These are phyloP conservation scores for Camellia japonica DNA, from an alignment of 148 eudicot species.

Conservation along the genomic window DNA sequence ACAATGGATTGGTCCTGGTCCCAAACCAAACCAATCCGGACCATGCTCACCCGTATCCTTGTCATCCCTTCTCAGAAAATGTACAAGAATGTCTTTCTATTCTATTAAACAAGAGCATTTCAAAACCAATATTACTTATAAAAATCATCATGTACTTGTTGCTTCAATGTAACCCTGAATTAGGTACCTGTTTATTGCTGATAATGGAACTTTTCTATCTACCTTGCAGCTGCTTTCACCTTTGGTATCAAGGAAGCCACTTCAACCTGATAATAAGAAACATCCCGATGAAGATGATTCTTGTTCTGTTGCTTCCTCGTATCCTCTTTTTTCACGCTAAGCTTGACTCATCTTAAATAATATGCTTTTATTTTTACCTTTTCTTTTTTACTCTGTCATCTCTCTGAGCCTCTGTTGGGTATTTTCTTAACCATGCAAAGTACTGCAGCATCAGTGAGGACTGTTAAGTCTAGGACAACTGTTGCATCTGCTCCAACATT, in stretches of 20 bases:
- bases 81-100: not conserved
- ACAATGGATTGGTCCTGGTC: no score
- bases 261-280: slow-evolving; percentile 63
- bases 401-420: not conserved
- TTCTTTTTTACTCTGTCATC: not conserved
- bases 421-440: slow-evolving; percentile 47
- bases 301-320: slow-evolving; percentile 64
- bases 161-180: not conserved
- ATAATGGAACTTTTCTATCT: not conserved
- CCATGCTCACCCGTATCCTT: no score
- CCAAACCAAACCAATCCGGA: no score
- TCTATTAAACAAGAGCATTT: not conserved
- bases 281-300: slow-evolving; percentile 70
- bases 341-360: not conserved
- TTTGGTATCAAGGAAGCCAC: slow-evolving; percentile 48
- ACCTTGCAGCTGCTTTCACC: slow-evolving; percentile 42
- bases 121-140: not conserved
- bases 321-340: slow-evolving; percentile 40
- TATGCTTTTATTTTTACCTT: slow-evolving; percentile 4
- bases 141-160: not conserved
- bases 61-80: not conserved
- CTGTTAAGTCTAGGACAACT: slow-evolving; percentile 41
- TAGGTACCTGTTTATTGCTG: no score
- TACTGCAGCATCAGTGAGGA: slow-evolving; percentile 32
- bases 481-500: slow-evolving; percentile 71